A percentile compares a stretch with the other conserved stretches of the same genome.
These are phyloP conservation scores for Saccharomyces cerevisiae DNA, from an alignment of 805 yeast species.

Conservation along the genomic window DNA sequence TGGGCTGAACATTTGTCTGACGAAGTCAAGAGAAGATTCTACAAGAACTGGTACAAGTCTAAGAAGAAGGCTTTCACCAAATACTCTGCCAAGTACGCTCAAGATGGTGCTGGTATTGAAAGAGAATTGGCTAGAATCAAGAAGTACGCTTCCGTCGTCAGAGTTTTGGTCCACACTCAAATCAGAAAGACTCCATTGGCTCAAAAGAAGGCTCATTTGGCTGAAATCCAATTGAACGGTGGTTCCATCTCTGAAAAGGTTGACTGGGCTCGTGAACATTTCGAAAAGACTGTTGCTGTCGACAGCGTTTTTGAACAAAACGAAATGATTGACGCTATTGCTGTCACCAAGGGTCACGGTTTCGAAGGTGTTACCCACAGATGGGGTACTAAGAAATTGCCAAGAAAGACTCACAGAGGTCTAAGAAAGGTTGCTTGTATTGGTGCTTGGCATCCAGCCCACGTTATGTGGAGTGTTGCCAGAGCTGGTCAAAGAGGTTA, in stretches of 20 bases:
- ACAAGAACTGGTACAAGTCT: conserved; percentile 99
- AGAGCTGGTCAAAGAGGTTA: conserved; percentile 99
- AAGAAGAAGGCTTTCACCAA: conserved; percentile 99
- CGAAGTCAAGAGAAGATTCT: conserved; percentile 99
- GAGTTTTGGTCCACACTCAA: conserved; percentile 99
- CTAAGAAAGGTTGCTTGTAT: conserved; percentile 99
- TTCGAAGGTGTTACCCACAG: conserved; percentile 99
- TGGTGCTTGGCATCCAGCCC: conserved; percentile 99
- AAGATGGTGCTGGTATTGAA: conserved; percentile 79
- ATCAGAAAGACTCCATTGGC: conserved; percentile 97
- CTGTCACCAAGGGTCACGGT: conserved; percentile 99
- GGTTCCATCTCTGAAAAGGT: conserved; percentile 97
- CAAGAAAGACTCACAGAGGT: conserved; percentile 99
- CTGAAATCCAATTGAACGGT: conserved; percentile 99
- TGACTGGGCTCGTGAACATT: conserved; percentile 97
- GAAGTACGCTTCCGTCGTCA: conserved; percentile 97
- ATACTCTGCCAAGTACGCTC: conserved; percentile 97
- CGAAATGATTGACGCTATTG: conserved; percentile 97
- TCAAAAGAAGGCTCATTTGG: conserved; percentile 99
- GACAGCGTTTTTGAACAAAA: conserved; percentile 96
- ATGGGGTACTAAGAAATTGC: conserved; percentile 99
- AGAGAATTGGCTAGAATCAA: conserved; percentile 96
- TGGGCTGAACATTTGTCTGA: conserved; percentile 99
- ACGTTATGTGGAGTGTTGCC: conserved; percentile 99
- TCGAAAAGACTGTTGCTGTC: conserved; percentile 96